phyloP scores from a whole-genome alignment of 805 yeast species.

The Yarrowia sp. region DNA sequence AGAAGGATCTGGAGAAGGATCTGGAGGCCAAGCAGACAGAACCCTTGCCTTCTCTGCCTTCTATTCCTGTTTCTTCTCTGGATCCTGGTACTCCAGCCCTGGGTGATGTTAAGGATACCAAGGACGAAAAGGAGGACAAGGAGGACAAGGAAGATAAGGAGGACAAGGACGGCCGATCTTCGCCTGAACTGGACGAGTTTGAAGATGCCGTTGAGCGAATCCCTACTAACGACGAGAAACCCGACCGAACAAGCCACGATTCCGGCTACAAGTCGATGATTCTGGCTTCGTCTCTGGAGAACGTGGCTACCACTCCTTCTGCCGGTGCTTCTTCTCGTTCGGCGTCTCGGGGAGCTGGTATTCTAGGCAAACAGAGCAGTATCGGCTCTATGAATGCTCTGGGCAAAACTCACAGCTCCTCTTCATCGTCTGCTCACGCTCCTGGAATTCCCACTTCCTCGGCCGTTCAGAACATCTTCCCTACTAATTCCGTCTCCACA shows the following conservation, averaged over 20 bases:
- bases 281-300: constrained; percentile 42
- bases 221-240: constrained; percentile 15
- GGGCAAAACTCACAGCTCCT: constrained; percentile 11
- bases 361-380: constrained; percentile 15
- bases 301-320: constrained; percentile 15
- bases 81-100: constrained; percentile 6
- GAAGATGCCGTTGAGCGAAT: constrained; percentile 20
- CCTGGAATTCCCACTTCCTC: background rate
- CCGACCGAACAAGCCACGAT: constrained; percentile 13
- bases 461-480: constrained; percentile 13
- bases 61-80: background rate
- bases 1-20: background rate
- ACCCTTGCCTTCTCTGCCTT: constrained; percentile 15
- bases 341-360: constrained; percentile 7
- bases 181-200: constrained; percentile 22
- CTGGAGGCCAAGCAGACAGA: constrained; percentile 4
- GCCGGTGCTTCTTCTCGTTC: constrained; percentile 10
- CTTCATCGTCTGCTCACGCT: background rate
- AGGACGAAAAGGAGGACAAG: background rate
- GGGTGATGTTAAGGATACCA: background rate
- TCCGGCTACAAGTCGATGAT: constrained; percentile 40
- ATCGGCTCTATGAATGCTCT: constrained; percentile 27
- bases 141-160: background rate
- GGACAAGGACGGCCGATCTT: background rate
- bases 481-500: constrained; percentile 13